These are phyloP conservation scores for Claviceps cyperi DNA, from an alignment of 2,329 filamentous ascomycete species.

Conservation along the genomic window DNA sequence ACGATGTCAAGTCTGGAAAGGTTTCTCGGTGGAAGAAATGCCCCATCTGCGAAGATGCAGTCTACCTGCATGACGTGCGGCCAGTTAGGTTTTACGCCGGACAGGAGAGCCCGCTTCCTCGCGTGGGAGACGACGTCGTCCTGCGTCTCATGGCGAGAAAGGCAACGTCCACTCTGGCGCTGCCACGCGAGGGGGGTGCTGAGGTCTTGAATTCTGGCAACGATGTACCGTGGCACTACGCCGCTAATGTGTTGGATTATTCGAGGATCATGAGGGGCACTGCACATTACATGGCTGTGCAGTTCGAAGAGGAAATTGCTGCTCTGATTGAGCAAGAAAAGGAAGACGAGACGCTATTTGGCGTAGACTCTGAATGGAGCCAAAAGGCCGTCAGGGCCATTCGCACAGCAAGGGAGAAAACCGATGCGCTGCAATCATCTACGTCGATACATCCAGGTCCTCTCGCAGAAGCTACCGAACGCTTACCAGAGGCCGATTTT, in stretches of 20 bases:
- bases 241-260: constrained; percentile 87
- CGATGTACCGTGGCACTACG: constrained; percentile 88
- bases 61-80: constrained; percentile 82
- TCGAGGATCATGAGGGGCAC: constrained; percentile 91
- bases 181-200: constrained; percentile 66
- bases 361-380: constrained; percentile 84
- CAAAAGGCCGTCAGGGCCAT: constrained; percentile 68
- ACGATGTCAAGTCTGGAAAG: constrained; percentile 53
- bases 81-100: constrained; percentile 85
- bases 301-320: constrained; percentile 67
- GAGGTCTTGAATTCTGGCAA: constrained; percentile 55
- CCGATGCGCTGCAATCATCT: constrained; percentile 29
- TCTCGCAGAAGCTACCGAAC: constrained; percentile 7
- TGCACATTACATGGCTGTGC: constrained; percentile 68
- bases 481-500: constrained; percentile 38
- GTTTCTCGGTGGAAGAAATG: constrained; percentile 82
- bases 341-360: constrained; percentile 85
- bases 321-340: constrained; percentile 63
- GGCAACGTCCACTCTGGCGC: constrained; percentile 67
- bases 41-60: constrained; percentile 83
- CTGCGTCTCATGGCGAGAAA: constrained; percentile 72
- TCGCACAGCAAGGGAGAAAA: constrained; percentile 59
- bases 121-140: constrained; percentile 79
- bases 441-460: constrained; percentile 9
- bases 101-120: constrained; percentile 67